A percentile compares a stretch with the other conserved stretches of the same genome.
Evolutionary conservation across 768 basidiomycete species (phyloP).

Genomic region (Favolaschia claudopus): DNA sequence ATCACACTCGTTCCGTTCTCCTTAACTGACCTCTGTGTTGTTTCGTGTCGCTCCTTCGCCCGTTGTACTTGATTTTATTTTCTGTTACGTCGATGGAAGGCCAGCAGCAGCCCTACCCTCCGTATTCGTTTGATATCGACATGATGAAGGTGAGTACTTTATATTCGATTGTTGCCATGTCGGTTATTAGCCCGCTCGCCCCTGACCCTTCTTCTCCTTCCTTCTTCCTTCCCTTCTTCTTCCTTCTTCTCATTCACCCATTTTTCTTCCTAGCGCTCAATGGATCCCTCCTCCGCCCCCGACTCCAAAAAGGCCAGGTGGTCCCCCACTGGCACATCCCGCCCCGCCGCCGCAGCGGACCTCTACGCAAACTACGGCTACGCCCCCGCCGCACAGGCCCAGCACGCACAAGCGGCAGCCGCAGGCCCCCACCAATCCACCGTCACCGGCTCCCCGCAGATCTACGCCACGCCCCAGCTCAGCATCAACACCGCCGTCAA

Average conservation of each 20-base stretch:
- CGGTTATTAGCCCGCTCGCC: neutral
- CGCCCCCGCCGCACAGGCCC: conserved; percentile 76
- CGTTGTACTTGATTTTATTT: conserved; percentile 31
- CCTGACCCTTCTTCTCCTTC: neutral
- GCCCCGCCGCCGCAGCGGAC: conserved; percentile 52
- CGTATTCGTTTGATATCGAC: conserved; percentile 84
- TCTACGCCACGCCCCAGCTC: conserved; percentile 76
- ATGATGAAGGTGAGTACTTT: conserved; percentile 81
- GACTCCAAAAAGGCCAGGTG: conserved; percentile 92
- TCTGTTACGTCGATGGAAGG: conserved; percentile 66
- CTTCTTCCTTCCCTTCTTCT: conserved; percentile 12
- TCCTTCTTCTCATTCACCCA: conserved; percentile 57
- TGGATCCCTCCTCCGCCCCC: conserved; percentile 83
- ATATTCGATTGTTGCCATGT: conserved; percentile 12
- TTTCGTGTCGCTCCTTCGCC: conserved; percentile 48
- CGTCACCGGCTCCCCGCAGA: conserved; percentile 60
- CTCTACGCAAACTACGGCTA: conserved; percentile 90
- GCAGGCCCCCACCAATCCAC: conserved; percentile 56
- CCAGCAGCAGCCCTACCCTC: conserved; percentile 69
- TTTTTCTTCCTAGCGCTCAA: conserved; percentile 68
- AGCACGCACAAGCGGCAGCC: conserved; percentile 62
- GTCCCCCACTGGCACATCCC: conserved; percentile 71
- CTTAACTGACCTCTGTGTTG: too few relatives aligned
- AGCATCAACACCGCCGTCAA: conserved; percentile 70
- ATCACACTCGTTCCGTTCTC: too few relatives aligned